Evolutionary conservation across 2,329 filamentous ascomycete species (phyloP), one percentile per base, ranked within the genome.

Genomic region (Xylariales sp.): DNA sequence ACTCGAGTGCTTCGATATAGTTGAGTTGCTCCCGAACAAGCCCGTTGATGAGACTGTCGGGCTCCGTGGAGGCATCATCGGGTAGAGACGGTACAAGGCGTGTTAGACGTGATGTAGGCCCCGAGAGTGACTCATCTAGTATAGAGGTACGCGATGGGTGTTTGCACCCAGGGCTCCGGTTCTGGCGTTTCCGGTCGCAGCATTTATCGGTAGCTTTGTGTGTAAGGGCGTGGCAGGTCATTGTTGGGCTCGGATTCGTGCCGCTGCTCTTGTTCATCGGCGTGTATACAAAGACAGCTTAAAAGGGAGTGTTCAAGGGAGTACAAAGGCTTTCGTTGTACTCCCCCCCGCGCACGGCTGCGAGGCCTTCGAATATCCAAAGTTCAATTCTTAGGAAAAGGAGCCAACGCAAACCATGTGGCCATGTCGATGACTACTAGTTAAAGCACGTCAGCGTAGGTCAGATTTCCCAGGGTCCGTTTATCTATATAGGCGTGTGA

Each of bases 361-460:
- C 34, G 23, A 9, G 14, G 9, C 12, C 18, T 54, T 39, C 41
- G 12, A 62, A 49, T 49, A 14, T 49, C 50, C n/a, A 39, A n/a
- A 12, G 7, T 55, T 55, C 23, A 18, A 55, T 36, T 6, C 7
- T 50, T 50, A 16, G 50, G 14, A 32, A 8, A 43, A 30, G 30
- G n/a, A 50, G 30, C 41, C 52, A 50, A 39, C 12, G 16, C 23
- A 23, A 8, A 39, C 14, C 16, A 12, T 18, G 43, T 34, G 16
- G 14, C 5, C 5, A 39, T 57, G 41, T 32, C 8, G 23, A 43
- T 50, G 45, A 34, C 45, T 55, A 14, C 34, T 54, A n/a, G 14
- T 48, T 23, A 30, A 55, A 62, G 48, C 28, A 61, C 14, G 41
- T 50, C 41, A 54, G 41, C 50, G 28, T 48, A 5, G 41, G 39